Evolutionary conservation across 768 basidiomycete genomes (phyloP), one percentile per base, ranked within the genome.

Genomic region (Lactarius vividus): DNA sequence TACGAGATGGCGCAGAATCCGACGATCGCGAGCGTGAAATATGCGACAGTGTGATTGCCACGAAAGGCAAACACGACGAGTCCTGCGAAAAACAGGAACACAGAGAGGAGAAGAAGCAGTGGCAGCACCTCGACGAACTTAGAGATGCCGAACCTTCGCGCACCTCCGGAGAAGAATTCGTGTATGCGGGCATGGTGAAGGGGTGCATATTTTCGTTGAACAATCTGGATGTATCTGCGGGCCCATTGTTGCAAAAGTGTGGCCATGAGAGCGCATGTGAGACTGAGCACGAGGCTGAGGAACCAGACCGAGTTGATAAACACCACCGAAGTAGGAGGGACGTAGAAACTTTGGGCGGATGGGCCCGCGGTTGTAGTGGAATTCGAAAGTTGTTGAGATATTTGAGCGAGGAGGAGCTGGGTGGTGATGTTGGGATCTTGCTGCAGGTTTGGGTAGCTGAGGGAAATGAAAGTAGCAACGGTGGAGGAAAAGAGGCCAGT

Each of bases 11-110:
- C n/a, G n/a, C n/a, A n/a, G n/a, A n/a, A n/a, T n/a, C n/a, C n/a
- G n/a, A n/a, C n/a, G n/a, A n/a, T n/a, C n/a, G n/a, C n/a, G n/a
- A n/a, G n/a, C n/a, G n/a, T n/a, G n/a, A n/a, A n/a, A n/a, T n/a
- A n/a, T n/a, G n/a, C n/a, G n/a, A n/a, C n/a, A n/a, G n/a, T n/a
- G n/a, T n/a, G n/a, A n/a, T n/a, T 54, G 39, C 53, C 4, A 3
- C 59, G 57, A n/a, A 64, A 59, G 8, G 59, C 52, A n/a, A 64
- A 64, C 5, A 26, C 26, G 58, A 64, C 26, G 2, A 64, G 53
- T 23, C 64, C 64, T 2, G 42, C 33, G 31, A 59, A 60, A 39
- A 64, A 64, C 28, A 64, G 39, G 31, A 59, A 46, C 13, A 60
- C 23, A 9, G 64, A 59, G 16, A 37, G 11, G 13, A 37, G 37